Percentiles rank a stretch among this genome's conserved stretches.
Evolutionary conservation across 768 basidiomycete genomes (phyloP).

Genomic region (Russula sp.): DNA sequence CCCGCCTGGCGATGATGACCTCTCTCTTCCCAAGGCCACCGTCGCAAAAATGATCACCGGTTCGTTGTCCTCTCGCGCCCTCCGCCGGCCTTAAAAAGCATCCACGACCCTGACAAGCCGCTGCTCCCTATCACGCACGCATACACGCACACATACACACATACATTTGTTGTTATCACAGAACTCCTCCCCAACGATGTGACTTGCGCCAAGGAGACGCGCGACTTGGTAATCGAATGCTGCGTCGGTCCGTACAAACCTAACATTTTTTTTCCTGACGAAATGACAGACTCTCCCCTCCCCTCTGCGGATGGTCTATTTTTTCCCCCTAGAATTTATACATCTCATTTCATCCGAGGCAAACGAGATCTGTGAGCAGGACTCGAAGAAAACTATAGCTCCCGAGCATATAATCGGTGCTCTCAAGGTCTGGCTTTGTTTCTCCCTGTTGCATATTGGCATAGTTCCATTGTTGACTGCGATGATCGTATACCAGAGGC

Average conservation of each 20-base stretch:
- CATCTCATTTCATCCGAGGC: conserved; percentile 96
- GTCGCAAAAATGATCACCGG: conserved; percentile 96
- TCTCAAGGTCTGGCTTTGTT: conserved; percentile 56
- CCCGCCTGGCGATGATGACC: conserved; percentile 78
- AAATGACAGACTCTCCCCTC: neutral
- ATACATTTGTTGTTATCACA: conserved; percentile 27
- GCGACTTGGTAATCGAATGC: conserved; percentile 95
- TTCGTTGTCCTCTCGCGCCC: conserved; percentile 29
- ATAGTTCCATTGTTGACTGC: neutral
- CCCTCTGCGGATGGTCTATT: too few relatives aligned
- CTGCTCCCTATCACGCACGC: neutral
- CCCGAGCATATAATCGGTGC: conserved; percentile 95
- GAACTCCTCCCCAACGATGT: conserved; percentile 87
- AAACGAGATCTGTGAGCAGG: conserved; percentile 96
- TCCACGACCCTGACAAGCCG: conserved; percentile 10
- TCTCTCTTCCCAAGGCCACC: conserved; percentile 94
- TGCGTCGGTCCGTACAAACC: conserved; percentile 80
- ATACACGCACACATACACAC: neutral
- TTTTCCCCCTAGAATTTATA: conserved; percentile 73
- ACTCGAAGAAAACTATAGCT: conserved; percentile 97
- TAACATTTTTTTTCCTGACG: conserved; percentile 2
- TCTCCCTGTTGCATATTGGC: neutral
- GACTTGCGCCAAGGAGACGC: conserved; percentile 89
- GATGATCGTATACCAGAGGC: conserved; percentile 43
- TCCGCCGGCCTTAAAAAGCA: conserved; percentile 1